Evolutionary conservation across 306 rosid genomes (phyloP), one percentile per base, ranked within the genome.

Genomic region (Cicer yamashitae): DNA sequence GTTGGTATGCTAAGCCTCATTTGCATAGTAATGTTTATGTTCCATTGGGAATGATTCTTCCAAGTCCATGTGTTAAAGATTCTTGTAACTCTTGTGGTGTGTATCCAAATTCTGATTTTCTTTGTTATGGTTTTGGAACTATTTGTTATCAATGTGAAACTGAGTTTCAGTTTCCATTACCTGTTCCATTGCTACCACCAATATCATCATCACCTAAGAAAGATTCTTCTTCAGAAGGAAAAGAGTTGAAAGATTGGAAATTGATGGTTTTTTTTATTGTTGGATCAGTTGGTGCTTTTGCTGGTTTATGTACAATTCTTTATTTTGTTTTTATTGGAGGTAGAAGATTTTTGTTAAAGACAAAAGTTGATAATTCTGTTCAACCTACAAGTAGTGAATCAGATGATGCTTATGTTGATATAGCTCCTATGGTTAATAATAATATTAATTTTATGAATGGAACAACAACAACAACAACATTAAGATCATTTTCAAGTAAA

Each of bases 271-370:
- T 73, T 73, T 3, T 79, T 10, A 39, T 79, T 76, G 53, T 82
- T 67, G 89, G 89, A 72, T 85, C 89, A 54, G 22, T 73, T 30
- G 86, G 89, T 34, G 82, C 69, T 71, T 82, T 85, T 40, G 54
- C 30, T 3, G 89, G 86, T n/a, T 13, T 82, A 1, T 82, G 84
- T 9, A 25, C 82, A 0, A 9, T 85, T 67, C 34, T 82, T 61
- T 85, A 76, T 83, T 76, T 61, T 54, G 8, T 82, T 34, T 67
- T 86, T 78, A n/a, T 72, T 82, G 73, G 81, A 66, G 70, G 37
- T 0, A 72, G 79, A 34, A 70, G 67, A 44, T 43, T 30, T 30
- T 30, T 72, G 3, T 41, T 71, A 51, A 73, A 65, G 57, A 17
- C 7, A 20, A 57, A 51, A 57, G 62, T 63, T 37, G 77, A 54